Evolutionary conservation across 2,329 filamentous ascomycete species (phyloP).

Genomic region (Microdochium trichocladiopsis): DNA sequence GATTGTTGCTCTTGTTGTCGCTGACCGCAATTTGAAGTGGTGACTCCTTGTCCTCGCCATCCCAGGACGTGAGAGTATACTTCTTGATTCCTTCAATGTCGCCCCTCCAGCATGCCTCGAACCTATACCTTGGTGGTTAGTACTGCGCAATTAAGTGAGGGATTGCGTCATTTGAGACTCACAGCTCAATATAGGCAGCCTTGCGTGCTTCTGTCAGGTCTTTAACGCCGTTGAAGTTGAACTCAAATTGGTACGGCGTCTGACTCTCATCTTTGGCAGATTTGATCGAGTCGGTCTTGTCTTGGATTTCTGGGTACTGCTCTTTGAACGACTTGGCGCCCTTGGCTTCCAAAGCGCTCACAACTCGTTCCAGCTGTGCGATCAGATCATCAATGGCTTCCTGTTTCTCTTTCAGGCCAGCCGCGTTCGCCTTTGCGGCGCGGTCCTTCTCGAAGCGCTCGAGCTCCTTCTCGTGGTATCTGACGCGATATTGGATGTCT

Average conservation of each 20-base stretch:
- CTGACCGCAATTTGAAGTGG: constrained; percentile 58
- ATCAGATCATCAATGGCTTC: constrained; percentile 45
- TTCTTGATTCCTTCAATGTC: constrained; percentile 59
- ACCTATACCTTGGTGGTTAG: constrained; percentile 33
- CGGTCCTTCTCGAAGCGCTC: constrained; percentile 26
- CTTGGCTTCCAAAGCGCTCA: constrained; percentile 43
- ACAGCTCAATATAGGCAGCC: constrained; percentile 57
- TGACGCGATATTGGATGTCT: constrained; percentile 25
- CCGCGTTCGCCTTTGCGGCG: constrained; percentile 16
- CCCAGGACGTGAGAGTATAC: constrained; percentile 55
- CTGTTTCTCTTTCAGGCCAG: constrained; percentile 42
- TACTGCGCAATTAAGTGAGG: background rate
- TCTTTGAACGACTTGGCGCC: constrained; percentile 63
- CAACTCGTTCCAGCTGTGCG: constrained; percentile 44
- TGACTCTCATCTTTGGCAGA: constrained; percentile 4
- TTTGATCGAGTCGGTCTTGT: constrained; percentile 2
- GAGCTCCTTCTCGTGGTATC: constrained; percentile 22
- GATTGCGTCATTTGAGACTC: constrained; percentile 21
- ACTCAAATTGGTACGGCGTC: constrained; percentile 37
- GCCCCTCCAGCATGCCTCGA: constrained; percentile 68
- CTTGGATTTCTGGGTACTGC: constrained; percentile 47
- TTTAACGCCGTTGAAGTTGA: constrained; percentile 43
- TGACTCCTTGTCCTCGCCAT: constrained; percentile 39
- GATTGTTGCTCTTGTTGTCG: constrained; percentile 44
- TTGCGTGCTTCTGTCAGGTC: constrained; percentile 49